Evolutionary conservation across 352 stramenopile genomes (phyloP).

Genomic region (Phytophthora litchii): DNA sequence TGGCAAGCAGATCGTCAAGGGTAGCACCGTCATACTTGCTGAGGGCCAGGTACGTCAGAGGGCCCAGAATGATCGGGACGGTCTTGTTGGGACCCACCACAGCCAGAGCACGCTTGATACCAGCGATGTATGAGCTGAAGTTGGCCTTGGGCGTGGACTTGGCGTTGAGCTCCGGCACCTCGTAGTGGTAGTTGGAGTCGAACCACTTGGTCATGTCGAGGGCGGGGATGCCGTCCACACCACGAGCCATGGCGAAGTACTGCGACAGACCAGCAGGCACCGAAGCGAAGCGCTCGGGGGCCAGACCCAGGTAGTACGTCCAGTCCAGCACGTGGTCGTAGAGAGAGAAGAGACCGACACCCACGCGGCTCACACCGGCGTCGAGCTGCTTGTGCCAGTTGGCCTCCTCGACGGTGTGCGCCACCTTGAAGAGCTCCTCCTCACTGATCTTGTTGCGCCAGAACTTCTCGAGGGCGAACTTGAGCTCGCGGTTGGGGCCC

Average conservation of each 20-base stretch:
- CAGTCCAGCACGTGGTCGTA: slow-evolving; percentile 94
- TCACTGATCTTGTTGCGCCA: slow-evolving; percentile 87
- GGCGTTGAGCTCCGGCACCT: slow-evolving; percentile 90
- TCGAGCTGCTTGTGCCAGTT: slow-evolving; percentile 90
- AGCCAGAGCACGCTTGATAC: slow-evolving; percentile 78
- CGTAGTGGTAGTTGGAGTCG: slow-evolving; percentile 96
- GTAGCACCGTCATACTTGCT: slow-evolving; percentile 82
- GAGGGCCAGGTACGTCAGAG: slow-evolving; percentile 83
- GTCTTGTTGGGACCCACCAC: slow-evolving; percentile 85
- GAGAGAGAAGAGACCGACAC: slow-evolving; percentile 89
- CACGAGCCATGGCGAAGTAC: slow-evolving; percentile 93
- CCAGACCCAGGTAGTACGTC: slow-evolving; percentile 82
- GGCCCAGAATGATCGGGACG: slow-evolving; percentile 82
- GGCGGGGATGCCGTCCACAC: slow-evolving; percentile 88
- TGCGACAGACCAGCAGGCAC: slow-evolving; percentile 64
- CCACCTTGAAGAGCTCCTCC: slow-evolving; percentile 80
- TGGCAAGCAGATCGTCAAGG: slow-evolving; percentile 68
- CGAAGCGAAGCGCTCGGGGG: slow-evolving; percentile 77
- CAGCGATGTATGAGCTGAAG: slow-evolving; percentile 76
- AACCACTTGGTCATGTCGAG: slow-evolving; percentile 97
- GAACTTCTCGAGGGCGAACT: slow-evolving; percentile 94
- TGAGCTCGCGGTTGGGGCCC: slow-evolving; percentile 93
- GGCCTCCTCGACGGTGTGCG: slow-evolving; percentile 75
- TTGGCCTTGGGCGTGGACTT: slow-evolving; percentile 76
- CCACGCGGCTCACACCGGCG: slow-evolving; percentile 76